Base-by-base conservation (phyloP, 192 early-diverging fungal genomes). In the Neocallimastix lanati region DNA sequence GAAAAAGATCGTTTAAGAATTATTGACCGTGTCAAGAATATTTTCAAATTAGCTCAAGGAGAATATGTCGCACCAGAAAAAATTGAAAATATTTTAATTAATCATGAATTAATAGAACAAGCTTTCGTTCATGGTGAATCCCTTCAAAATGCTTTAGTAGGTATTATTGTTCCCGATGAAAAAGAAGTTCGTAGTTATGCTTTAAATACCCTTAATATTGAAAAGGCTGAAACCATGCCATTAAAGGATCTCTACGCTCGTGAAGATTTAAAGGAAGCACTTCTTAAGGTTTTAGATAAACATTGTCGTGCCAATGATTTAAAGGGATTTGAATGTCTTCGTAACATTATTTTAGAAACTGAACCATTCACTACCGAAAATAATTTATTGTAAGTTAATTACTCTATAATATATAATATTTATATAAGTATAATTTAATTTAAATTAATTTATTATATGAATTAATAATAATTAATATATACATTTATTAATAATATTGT, bases 51-150 rank as follows among this genome's bases (percentile, higher is more conserved):
- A 81, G 86, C 90, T 15, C 90, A 94, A 81, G 89, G 82, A 29
- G 85, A 83, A 78, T 94, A 93, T 79, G 87, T 94, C 12, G 92
- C 94, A 2, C 94, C 93, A 13, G 96, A 98, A 81, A 91, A 91
- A 79, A 91, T 96, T 76, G 95, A 96, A 80, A 91, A 92, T 80
- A 80, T 90, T n/a, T 67, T 67, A n/a, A 77, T 84, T 35, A 93
- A 94, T 84, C 88, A 92, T 85, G 84, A 83, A 78, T 84, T 94
- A 35, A 87, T 98, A 16, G 90, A 93, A 33, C 96, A 98, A 86
- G 85, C 93, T 76, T 98, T 93, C 84, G 94, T 99, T 12, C 93
- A 98, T 86, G 98, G 98, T 79, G 94, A 99, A 82, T 94, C 93
- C 29, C 86, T 98, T 78, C 91, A 95, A 86, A 77, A 28, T n/a